These are phyloP conservation scores for Beauveria australis DNA, from an alignment of 2,329 filamentous ascomycete genomes.

Conservation along the genomic window DNA sequence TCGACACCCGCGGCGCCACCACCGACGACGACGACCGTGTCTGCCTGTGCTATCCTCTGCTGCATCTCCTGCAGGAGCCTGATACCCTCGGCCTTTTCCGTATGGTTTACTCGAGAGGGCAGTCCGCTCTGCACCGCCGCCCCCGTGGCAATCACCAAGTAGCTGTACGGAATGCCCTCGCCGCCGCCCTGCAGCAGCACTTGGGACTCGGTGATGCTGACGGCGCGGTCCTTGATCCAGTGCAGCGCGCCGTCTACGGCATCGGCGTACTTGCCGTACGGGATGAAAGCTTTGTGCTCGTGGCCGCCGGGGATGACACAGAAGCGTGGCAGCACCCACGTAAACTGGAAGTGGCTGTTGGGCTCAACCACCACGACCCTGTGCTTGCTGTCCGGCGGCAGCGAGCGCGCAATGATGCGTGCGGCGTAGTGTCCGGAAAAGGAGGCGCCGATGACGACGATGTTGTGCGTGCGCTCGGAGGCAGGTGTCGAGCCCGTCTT, in stretches of 20 bases:
- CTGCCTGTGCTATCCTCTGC: constrained; percentile 32
- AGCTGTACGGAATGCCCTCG: constrained; percentile 42
- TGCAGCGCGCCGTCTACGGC: constrained; percentile 24
- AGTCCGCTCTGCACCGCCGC: constrained; percentile 34
- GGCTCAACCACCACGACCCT: constrained; percentile 50
- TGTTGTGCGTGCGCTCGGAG: constrained; percentile 28
- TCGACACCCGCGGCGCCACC: constrained; percentile 56
- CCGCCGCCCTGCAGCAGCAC: constrained; percentile 34
- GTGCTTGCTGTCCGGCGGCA: constrained; percentile 39
- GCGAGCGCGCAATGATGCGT: constrained; percentile 36
- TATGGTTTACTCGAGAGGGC: constrained; percentile 38
- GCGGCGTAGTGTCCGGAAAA: constrained; percentile 47
- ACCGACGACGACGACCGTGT: constrained; percentile 42
- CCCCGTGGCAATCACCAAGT: constrained; percentile 51
- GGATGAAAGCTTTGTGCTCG: constrained; percentile 52
- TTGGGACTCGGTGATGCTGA: constrained; percentile 25
- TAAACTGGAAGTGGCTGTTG: constrained; percentile 53
- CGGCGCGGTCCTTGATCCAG: constrained; percentile 37
- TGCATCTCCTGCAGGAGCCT: constrained; percentile 38
- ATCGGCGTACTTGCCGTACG: constrained; percentile 39
- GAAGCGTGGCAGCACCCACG: constrained; percentile 52
- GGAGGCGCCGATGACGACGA: constrained; percentile 50
- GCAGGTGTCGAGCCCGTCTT: constrained; percentile 12
- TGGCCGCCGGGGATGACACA: constrained; percentile 42
- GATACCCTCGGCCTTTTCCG: constrained; percentile 34